Percentiles rank a stretch among this genome's conserved stretches.
These are phyloP conservation scores for Aphanomyces astaci DNA, from an alignment of 352 stramenopile species.

Conservation along the genomic window DNA sequence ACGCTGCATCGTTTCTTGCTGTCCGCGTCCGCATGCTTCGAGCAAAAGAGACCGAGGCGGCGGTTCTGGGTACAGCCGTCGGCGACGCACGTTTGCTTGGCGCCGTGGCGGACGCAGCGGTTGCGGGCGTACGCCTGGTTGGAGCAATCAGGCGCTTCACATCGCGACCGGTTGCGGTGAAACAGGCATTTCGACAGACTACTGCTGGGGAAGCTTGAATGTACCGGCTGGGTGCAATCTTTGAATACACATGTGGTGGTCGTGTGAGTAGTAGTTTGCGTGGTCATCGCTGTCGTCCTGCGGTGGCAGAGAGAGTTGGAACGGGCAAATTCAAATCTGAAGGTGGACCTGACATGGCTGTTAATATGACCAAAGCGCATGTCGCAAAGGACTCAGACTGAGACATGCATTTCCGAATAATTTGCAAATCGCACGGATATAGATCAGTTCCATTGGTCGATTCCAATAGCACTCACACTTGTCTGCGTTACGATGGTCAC, in stretches of 20 bases:
- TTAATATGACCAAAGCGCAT: background rate
- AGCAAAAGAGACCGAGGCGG: background rate
- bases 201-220: background rate
- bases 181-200: background rate
- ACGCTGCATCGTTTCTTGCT: slow-evolving; percentile 2
- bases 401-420: background rate
- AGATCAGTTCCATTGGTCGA: background rate
- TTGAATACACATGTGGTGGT: background rate
- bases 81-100: background rate
- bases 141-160: slow-evolving; percentile 2
- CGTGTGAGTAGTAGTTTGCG: background rate
- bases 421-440: background rate
- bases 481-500: too few relatives aligned
- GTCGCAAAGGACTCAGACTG: background rate
- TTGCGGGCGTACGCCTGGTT: slow-evolving; percentile 16
- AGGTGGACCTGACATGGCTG: too few relatives aligned
- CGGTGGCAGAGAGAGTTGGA: background rate
- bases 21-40: background rate
- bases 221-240: background rate
- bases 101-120: slow-evolving; percentile 17
- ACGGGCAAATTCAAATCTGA: background rate
- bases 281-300: background rate
- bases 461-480: background rate
- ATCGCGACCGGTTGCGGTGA: background rate
- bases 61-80: background rate